phyloP scores from a whole-genome alignment of 495 filamentous ascomycete genomes.

The Penicillium waksmanii region DNA sequence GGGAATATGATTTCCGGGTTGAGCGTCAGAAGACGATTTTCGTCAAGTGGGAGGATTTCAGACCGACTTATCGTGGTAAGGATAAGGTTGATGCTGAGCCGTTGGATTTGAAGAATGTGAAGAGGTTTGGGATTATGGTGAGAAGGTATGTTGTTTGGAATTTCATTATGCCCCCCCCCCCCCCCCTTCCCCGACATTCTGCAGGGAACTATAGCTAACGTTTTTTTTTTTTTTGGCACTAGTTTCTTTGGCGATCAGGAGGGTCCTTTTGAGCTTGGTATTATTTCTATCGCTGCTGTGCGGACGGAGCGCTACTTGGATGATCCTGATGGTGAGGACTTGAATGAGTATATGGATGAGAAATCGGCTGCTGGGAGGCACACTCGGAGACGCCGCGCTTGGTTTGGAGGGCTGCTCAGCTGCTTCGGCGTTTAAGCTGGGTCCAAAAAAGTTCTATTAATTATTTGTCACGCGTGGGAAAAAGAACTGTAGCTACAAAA shows the following conservation, averaged over 20 bases:
- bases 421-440: slow-evolving; percentile 13
- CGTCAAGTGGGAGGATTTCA: slow-evolving; percentile 64
- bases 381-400: slow-evolving; percentile 5
- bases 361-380: slow-evolving; percentile 3
- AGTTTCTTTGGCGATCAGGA: slow-evolving; percentile 79
- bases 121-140: slow-evolving; percentile 73
- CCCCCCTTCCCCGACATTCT: no score
- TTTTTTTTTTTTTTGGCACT: background rate
- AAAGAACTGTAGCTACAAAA: no score
- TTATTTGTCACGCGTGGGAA: background rate
- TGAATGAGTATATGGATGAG: slow-evolving; percentile 18
- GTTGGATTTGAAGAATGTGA: slow-evolving; percentile 61
- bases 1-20: slow-evolving; percentile 46
- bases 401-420: slow-evolving; percentile 21
- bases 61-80: slow-evolving; percentile 73
- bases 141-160: slow-evolving; percentile 60
- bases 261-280: slow-evolving; percentile 64
- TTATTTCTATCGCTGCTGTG: slow-evolving; percentile 55
- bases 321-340: slow-evolving; percentile 16
- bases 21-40: slow-evolving; percentile 37
- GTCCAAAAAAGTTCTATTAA: background rate
- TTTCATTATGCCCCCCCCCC: background rate
- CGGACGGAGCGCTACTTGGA: slow-evolving; percentile 25
- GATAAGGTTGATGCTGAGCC: slow-evolving; percentile 56
- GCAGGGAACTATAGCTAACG: slow-evolving; percentile 15